Evolutionary conservation across 2,329 filamentous ascomycete species (phyloP).

Genomic region (Aspergillus sp.): DNA sequence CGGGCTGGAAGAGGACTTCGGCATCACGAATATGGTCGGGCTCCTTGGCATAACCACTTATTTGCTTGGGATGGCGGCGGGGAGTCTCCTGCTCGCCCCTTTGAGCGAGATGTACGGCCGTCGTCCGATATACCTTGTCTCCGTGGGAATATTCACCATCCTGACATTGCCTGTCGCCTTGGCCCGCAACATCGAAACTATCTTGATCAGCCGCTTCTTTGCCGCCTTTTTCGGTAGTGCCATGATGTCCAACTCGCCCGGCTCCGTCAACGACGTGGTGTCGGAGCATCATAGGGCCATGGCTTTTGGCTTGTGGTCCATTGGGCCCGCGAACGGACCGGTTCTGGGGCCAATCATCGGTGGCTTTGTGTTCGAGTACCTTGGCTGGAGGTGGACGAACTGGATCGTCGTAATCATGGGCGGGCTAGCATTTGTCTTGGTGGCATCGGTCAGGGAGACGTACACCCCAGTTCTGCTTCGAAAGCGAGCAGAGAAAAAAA

Average conservation of each 20-base stretch:
- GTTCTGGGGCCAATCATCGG: slow-evolving; percentile 62
- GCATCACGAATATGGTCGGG: slow-evolving; percentile 48
- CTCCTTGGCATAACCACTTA: slow-evolving; percentile 73
- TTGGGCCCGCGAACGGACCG: slow-evolving; percentile 75
- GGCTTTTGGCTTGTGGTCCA: slow-evolving; percentile 73
- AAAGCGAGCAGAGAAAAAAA: slow-evolving; percentile 52
- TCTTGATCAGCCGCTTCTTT: slow-evolving; percentile 67
- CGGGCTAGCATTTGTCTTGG: no score
- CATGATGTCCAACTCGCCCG: slow-evolving; percentile 75
- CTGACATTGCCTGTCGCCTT: slow-evolving; percentile 64
- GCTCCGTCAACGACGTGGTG: slow-evolving; percentile 75
- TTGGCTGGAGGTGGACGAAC: slow-evolving; percentile 83
- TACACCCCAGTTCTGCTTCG: slow-evolving; percentile 65
- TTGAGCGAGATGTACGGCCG: slow-evolving; percentile 43
- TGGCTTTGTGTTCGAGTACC: slow-evolving; percentile 59
- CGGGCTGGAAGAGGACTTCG: slow-evolving; percentile 60
- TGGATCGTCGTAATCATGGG: slow-evolving; percentile 74
- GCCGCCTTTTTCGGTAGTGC: slow-evolving; percentile 65
- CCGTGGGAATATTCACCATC: slow-evolving; percentile 55
- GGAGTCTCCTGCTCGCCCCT: slow-evolving; percentile 64
- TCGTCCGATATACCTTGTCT: slow-evolving; percentile 55
- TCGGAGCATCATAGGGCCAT: slow-evolving; percentile 68
- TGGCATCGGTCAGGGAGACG: slow-evolving; percentile 64
- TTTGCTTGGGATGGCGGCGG: slow-evolving; percentile 62
- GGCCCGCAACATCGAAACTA: slow-evolving; percentile 55